phyloP scores from a whole-genome alignment of 2,329 filamentous ascomycete species.

The Emmonsiellopsis sp. region DNA sequence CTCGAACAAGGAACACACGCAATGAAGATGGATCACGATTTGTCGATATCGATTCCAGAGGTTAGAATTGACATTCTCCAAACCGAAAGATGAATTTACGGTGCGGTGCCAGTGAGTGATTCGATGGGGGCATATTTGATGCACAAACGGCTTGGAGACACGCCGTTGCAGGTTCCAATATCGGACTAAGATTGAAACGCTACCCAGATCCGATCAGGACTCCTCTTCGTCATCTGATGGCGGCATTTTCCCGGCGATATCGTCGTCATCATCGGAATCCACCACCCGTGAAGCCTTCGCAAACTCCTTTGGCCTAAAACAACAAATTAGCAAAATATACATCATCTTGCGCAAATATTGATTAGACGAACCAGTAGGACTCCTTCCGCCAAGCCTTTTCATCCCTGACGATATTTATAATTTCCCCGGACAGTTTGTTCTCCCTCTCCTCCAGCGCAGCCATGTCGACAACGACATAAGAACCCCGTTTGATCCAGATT shows the following conservation, averaged over 20 bases:
- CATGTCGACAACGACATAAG: constrained; percentile 76
- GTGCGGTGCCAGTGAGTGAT: too few relatives aligned
- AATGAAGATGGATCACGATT: constrained; percentile 2
- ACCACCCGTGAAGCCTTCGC: constrained; percentile 55
- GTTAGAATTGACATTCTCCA: too few relatives aligned
- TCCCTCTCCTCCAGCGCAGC: constrained; percentile 55
- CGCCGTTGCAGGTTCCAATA: background rate
- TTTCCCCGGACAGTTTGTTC: constrained; percentile 77
- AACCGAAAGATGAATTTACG: too few relatives aligned
- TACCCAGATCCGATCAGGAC: constrained; percentile 7
- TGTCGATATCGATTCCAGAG: background rate
- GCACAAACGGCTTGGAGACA: too few relatives aligned
- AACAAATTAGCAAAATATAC: constrained; percentile 7
- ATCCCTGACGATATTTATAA: constrained; percentile 84
- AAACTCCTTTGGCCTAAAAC: constrained; percentile 68
- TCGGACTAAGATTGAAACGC: background rate
- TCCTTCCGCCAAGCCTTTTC: constrained; percentile 89
- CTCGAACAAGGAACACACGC: background rate
- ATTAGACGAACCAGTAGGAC: constrained; percentile 61
- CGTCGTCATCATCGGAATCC: constrained; percentile 65
- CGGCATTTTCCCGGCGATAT: constrained; percentile 75
- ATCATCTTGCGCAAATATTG: background rate
- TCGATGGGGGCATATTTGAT: too few relatives aligned
- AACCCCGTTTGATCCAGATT: constrained; percentile 85
- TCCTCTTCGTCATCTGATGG: constrained; percentile 63